A percentile compares a stretch with the other conserved stretches of the same genome.
These are phyloP conservation scores for Pleodorina starrii DNA, from an alignment of 139 green algal species.

Conservation along the genomic window DNA sequence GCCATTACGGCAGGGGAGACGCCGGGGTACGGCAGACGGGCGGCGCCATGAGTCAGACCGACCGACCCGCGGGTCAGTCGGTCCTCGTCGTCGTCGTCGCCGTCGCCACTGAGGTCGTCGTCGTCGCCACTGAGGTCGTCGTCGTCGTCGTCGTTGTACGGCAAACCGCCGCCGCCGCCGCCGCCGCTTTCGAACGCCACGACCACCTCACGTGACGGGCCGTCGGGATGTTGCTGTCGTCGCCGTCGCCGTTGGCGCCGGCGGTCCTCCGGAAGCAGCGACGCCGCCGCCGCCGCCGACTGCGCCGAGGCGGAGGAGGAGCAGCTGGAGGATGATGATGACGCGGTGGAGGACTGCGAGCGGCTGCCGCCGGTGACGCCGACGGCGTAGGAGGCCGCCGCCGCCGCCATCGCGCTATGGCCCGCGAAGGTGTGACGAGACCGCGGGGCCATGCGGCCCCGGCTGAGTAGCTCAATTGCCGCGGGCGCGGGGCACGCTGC, in stretches of 20 bases:
- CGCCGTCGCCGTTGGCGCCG: too few relatives aligned
- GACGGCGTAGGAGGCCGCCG: too few relatives aligned
- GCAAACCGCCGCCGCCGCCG: neutral
- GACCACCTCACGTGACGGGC: too few relatives aligned
- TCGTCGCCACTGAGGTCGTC: neutral
- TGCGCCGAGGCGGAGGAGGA: neutral
- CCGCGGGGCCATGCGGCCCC: neutral
- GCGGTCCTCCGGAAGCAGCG: too few relatives aligned
- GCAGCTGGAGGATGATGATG: neutral
- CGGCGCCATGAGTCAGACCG: too few relatives aligned
- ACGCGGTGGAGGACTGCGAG: neutral
- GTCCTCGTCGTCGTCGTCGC: neutral
- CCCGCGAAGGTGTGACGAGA: neutral
- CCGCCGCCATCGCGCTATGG: too few relatives aligned
- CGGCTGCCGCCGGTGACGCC: too few relatives aligned
- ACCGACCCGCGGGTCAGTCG: neutral
- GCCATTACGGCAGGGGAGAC: neutral
- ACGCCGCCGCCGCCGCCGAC: neutral
- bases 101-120: neutral
- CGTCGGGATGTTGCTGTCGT: too few relatives aligned
- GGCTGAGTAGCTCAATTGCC: neutral
- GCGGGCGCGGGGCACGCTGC: neutral
- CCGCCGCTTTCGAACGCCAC: neutral
- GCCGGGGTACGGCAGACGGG: neutral
- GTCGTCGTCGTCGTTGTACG: neutral